Base-by-base conservation (phyloP, 2,329 filamentous ascomycete genomes). In the Lomentospora prolificans region DNA sequence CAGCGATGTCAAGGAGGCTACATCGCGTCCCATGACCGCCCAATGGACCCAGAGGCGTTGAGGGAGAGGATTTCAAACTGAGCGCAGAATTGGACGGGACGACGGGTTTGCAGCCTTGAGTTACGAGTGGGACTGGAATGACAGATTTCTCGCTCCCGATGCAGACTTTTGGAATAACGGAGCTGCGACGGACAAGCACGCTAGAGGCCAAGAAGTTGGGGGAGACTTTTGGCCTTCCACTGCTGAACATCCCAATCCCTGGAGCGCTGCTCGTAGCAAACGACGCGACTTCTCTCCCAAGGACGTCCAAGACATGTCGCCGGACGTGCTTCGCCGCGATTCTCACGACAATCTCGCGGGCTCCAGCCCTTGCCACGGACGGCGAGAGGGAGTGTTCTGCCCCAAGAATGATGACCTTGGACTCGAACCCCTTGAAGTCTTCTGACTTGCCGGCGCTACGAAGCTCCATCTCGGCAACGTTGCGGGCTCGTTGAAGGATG, bases 241-340 rank as follows among this genome's bases (percentile, higher is more conserved):
- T 48, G 28, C 54, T 55, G 22, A 55, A 48, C 44, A 55, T 55
- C 6, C 24, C 54, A 17, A 55, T 28, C 3, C 54, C 54, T 1
- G 54, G 54, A 2, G 54, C 54, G 19, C 54, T 55, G 46, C 54
- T 55, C n/a, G 54, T 55, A 4, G 24, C 54, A 5, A 55, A 55
- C 2, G 54, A 48, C 2, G 54, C 46, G 25, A 55, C 54, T 31
- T 55, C 54, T 8, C 54, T 41, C 14, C 27, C 31, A 10, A 55
- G 28, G 27, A 55, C 48, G 8, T 24, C 27, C 7, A 55, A 28
- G 7, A 55, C 31, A 6, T 50, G 39, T 1, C 30, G 41, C 12
- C 54, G 41, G 10, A 33, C 25, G 24, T 51, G 41, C 30, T 55
- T 55, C 12, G 46, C 54, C 28, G 44, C 31, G 30, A 55, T 46